phyloP scores from a whole-genome alignment of 768 basidiomycete species.

The Tremella fuciformis region DNA sequence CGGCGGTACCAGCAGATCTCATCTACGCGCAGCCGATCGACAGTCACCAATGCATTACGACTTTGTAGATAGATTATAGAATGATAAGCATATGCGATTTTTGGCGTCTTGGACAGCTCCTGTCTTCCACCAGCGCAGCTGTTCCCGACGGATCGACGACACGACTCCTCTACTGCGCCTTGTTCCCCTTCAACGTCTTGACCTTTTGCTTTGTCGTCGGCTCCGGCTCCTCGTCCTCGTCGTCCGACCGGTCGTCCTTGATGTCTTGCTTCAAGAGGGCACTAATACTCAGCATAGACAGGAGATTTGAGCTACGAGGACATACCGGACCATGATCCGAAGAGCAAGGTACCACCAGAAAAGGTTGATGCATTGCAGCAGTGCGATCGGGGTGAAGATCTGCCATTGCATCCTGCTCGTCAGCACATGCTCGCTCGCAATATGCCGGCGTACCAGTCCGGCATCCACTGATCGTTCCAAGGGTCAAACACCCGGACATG shows the following conservation, averaged over 20 bases:
- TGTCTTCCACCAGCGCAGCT: not conserved
- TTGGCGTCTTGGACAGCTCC: not conserved
- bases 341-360: conserved; percentile 90
- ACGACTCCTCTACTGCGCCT: not conserved
- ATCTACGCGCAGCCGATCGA: no score
- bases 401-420: conserved; percentile 66
- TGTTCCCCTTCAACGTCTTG: conserved; percentile 12
- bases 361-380: conserved; percentile 78
- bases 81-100: no score
- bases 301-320: conserved; percentile 14
- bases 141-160: no score
- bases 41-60: no score
- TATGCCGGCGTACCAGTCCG: conserved; percentile 56
- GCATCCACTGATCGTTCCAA: conserved; percentile 66
- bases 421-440: not conserved
- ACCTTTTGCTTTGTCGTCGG: conserved; percentile 36
- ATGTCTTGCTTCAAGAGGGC: conserved; percentile 54
- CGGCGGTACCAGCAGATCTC: no score
- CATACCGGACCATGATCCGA: conserved; percentile 71
- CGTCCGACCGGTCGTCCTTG: conserved; percentile 71
- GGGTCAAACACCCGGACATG: conserved; percentile 48
- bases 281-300: conserved; percentile 52
- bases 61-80: no score
- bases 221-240: conserved; percentile 56
- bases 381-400: conserved; percentile 68